phyloP scores from a whole-genome alignment of 768 basidiomycete species.

The Lentinula aciculospora region DNA sequence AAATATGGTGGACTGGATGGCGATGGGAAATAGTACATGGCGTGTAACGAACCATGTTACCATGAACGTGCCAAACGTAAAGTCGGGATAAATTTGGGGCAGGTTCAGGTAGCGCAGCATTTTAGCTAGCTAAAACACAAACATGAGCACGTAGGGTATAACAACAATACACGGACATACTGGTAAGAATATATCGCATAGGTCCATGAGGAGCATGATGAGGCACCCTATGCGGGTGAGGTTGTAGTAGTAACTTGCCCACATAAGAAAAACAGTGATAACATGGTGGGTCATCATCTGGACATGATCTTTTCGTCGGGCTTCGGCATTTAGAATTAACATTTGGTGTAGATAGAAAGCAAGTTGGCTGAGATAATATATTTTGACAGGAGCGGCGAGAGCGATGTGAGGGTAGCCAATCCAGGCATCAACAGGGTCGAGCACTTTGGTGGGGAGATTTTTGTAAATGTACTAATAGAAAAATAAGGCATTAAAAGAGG shows the following conservation, averaged over 20 bases:
- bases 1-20: conserved; percentile 55
- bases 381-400: conserved; percentile 76
- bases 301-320: conserved; percentile 82
- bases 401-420: conserved; percentile 76
- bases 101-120: conserved; percentile 85
- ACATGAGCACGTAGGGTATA: neutral
- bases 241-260: conserved; percentile 72
- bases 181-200: conserved; percentile 87
- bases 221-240: conserved; percentile 87
- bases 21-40: conserved; percentile 72
- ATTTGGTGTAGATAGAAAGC: conserved; percentile 93
- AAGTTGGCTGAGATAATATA: conserved; percentile 82
- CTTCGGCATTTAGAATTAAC: conserved; percentile 89
- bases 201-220: conserved; percentile 91
- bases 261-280: conserved; percentile 78
- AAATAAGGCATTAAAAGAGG: conserved; percentile 10
- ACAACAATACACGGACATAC: conserved; percentile 40
- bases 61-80: conserved; percentile 76
- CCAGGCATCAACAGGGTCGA: conserved; percentile 70
- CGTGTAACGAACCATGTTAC: conserved; percentile 89
- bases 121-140: conserved; percentile 67
- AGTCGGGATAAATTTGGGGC: conserved; percentile 59
- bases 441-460: conserved; percentile 59
- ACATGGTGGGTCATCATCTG: conserved; percentile 98
- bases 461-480: conserved; percentile 82